phyloP scores from a whole-genome alignment of 2,329 filamentous ascomycete species.

The Diaporthe helianthi region DNA sequence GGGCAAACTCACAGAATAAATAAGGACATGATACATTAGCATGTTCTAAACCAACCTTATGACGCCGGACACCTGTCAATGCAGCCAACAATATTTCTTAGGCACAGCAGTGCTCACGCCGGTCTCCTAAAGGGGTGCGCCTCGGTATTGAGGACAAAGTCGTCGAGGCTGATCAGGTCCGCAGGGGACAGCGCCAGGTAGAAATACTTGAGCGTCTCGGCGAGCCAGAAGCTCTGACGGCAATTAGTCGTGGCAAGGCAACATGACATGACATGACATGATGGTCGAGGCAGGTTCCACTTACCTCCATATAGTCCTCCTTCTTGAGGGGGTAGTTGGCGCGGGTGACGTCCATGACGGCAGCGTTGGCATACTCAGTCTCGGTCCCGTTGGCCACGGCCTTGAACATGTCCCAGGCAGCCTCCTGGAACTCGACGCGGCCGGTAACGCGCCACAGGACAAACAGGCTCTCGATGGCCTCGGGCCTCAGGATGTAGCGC shows the following conservation, averaged over 20 bases:
- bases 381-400: slow-evolving; percentile 53
- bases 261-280: no score
- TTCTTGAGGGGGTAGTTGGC: slow-evolving; percentile 42
- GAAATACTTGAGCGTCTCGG: slow-evolving; percentile 92
- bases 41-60: background rate
- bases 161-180: slow-evolving; percentile 69
- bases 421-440: slow-evolving; percentile 53
- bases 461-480: slow-evolving; percentile 52
- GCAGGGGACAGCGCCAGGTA: slow-evolving; percentile 80
- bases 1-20: background rate
- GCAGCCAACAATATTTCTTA: background rate
- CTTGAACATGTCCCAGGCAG: slow-evolving; percentile 61
- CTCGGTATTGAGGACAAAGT: slow-evolving; percentile 72
- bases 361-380: slow-evolving; percentile 56
- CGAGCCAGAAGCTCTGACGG: slow-evolving; percentile 89
- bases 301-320: slow-evolving; percentile 50
- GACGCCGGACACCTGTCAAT: slow-evolving; percentile 8
- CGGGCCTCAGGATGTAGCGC: slow-evolving; percentile 54
- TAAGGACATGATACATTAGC: background rate
- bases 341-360: slow-evolving; percentile 57
- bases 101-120: slow-evolving; percentile 3
- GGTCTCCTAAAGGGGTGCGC: slow-evolving; percentile 64
- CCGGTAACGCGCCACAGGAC: slow-evolving; percentile 61
- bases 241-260: no score
- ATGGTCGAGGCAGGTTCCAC: no score